Conservation (phyloP, 2,329 filamentous ascomycete species). For the Penicillium corylophilum region DNA sequence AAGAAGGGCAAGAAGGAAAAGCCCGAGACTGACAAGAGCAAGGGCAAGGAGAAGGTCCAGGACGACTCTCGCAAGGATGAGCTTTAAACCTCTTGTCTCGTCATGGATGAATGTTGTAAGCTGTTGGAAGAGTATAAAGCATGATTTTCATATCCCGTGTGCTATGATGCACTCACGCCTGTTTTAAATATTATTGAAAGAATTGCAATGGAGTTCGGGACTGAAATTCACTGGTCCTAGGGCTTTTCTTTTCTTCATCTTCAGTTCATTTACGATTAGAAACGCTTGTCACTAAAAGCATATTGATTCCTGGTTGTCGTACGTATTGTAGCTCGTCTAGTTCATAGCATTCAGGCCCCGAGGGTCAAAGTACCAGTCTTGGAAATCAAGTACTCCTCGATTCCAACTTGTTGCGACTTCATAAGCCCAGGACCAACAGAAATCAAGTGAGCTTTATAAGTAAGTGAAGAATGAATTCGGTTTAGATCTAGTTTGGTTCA, state of each 20-base stretch:
- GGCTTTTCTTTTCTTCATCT: neutral
- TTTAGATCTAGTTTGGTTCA: too few species aligned
- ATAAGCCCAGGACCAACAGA: too few species aligned
- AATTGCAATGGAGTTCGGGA: constrained; percentile 16
- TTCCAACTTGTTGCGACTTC: too few species aligned
- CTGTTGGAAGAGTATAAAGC: constrained; percentile 16
- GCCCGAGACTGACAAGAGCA: constrained; percentile 20
- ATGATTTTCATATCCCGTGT: constrained; percentile 18
- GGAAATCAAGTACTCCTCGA: constrained; percentile 59
- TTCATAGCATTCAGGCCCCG: neutral
- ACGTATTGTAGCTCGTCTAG: neutral
- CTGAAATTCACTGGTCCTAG: neutral
- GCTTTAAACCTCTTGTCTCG: constrained; percentile 22
- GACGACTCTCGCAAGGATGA: constrained; percentile 35
- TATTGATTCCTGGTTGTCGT: neutral
- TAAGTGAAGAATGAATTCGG: too few species aligned
- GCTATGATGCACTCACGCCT: constrained; percentile 17
- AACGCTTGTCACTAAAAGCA: neutral
- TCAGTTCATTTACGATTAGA: neutral
- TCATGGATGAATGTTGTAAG: constrained; percentile 1
- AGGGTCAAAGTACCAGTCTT: neutral
- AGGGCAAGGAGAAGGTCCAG: constrained; percentile 23
- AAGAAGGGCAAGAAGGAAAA: constrained; percentile 33
- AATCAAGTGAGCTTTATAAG: too few species aligned
- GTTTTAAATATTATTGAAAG: constrained; percentile 19